Conservation (phyloP, 1,139 yeast genomes). For the Pichia sp. region DNA sequence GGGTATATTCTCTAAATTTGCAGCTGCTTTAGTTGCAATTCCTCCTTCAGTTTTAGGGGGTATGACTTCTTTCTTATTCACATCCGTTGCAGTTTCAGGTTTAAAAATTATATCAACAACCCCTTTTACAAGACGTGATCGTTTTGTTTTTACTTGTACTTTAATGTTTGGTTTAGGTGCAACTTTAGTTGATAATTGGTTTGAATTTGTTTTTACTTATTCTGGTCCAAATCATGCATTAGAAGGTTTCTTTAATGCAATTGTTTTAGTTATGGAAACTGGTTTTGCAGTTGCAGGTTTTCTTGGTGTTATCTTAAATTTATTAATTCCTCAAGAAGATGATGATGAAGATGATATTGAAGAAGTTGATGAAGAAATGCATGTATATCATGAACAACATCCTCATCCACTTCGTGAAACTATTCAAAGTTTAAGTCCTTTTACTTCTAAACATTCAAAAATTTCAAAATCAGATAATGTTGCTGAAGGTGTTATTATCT, state of each 20-base stretch:
- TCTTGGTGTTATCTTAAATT: conserved; percentile 64
- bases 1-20: conserved; percentile 86
- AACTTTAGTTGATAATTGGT: conserved; percentile 72
- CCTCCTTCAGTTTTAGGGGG: conserved; percentile 87
- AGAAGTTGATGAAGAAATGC: conserved; percentile 26
- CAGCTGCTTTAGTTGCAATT: conserved; percentile 81
- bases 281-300: conserved; percentile 83
- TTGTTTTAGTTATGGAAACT: conserved; percentile 76
- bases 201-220: conserved; percentile 68
- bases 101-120: conserved; percentile 68
- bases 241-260: conserved; percentile 72
- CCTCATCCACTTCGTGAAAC: conserved; percentile 19
- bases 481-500: conserved; percentile 16
- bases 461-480: conserved; percentile 4
- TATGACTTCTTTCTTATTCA: conserved; percentile 84
- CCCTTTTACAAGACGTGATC: conserved; percentile 79
- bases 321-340: conserved; percentile 62
- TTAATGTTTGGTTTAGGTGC: conserved; percentile 77
- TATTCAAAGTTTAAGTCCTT: conserved; percentile 13
- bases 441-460: conserved; percentile 12
- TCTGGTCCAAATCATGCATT: conserved; percentile 57
- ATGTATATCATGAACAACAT: conserved; percentile 13
- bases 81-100: conserved; percentile 88
- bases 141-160: conserved; percentile 75
- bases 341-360: conserved; percentile 50